phyloP scores from a whole-genome alignment of 495 filamentous ascomycete species.

The Cairneyella variabilis region DNA sequence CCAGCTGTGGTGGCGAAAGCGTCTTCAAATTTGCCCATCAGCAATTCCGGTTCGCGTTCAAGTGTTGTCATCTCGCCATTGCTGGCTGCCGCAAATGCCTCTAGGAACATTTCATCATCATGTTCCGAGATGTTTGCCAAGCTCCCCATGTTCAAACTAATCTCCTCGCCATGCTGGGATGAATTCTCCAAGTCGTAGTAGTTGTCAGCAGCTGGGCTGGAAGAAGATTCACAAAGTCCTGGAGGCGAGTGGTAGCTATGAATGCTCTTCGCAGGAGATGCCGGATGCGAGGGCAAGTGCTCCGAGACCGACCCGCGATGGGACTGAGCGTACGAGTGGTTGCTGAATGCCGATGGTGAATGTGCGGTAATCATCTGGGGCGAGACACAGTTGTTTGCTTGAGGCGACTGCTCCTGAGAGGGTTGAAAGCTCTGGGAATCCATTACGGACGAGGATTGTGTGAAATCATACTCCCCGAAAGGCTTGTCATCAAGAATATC shows the following conservation, averaged over 20 bases:
- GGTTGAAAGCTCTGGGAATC: constrained; percentile 15
- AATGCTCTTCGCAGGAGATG: constrained; percentile 43
- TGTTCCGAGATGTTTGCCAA: constrained; percentile 29
- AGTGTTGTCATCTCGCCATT: constrained; percentile 32
- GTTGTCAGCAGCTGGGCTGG: constrained; percentile 39
- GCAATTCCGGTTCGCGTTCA: constrained; percentile 35
- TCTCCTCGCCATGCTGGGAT: constrained; percentile 29
- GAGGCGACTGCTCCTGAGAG: constrained; percentile 19
- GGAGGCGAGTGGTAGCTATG: constrained; percentile 31
- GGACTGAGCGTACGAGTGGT: constrained; percentile 26
- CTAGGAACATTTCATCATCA: constrained; percentile 32
- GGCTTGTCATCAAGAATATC: constrained; percentile 42
- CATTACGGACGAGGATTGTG: constrained; percentile 12
- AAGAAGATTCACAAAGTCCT: constrained; percentile 42
- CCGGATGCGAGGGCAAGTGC: constrained; percentile 31
- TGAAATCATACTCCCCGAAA: constrained; percentile 39
- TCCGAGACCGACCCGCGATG: constrained; percentile 25
- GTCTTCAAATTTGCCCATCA: constrained; percentile 45
- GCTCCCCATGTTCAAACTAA: constrained; percentile 20
- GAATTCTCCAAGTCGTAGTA: constrained; percentile 42
- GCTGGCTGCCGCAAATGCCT: constrained; percentile 28
- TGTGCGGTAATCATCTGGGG: constrained; percentile 24
- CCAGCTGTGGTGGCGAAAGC: constrained; percentile 33
- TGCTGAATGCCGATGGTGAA: constrained; percentile 36
- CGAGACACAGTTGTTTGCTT: constrained; percentile 24